Evolutionary conservation across 2,329 filamentous ascomycete species (phyloP).

Genomic region (Colletotrichum noveboracense): DNA sequence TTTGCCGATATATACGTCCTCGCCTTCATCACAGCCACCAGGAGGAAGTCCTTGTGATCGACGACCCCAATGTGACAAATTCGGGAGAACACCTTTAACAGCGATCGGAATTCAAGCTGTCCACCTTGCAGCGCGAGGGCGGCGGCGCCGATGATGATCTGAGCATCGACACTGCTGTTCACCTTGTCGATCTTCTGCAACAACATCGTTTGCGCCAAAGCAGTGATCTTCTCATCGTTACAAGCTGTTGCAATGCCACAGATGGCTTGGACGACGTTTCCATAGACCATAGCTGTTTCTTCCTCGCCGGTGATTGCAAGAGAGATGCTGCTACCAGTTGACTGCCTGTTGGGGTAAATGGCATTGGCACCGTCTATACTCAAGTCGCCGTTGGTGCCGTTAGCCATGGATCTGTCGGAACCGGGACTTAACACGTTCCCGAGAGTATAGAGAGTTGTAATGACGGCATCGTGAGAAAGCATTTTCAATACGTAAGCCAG

Average conservation of each 20-base stretch:
- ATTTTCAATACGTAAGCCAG: slow-evolving; percentile 81
- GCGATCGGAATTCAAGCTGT: slow-evolving; percentile 80
- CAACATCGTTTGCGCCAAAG: slow-evolving; percentile 92
- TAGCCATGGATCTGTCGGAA: slow-evolving; percentile 57
- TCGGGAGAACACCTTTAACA: slow-evolving; percentile 83
- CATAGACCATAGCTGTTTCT: slow-evolving; percentile 77
- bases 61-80: slow-evolving; percentile 76
- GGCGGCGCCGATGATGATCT: slow-evolving; percentile 84
- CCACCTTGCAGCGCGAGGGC: slow-evolving; percentile 78
- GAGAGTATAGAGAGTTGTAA: slow-evolving; percentile 94
- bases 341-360: slow-evolving; percentile 60
- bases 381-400: slow-evolving; percentile 53
- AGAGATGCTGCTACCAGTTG: slow-evolving; percentile 80
- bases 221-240: slow-evolving; percentile 89
- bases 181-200: slow-evolving; percentile 94
- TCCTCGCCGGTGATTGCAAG: slow-evolving; percentile 77
- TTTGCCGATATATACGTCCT: slow-evolving; percentile 78
- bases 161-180: slow-evolving; percentile 78
- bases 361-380: slow-evolving; percentile 38
- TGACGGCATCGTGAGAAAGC: slow-evolving; percentile 90
- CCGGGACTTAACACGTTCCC: slow-evolving; percentile 90
- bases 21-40: slow-evolving; percentile 81
- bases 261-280: slow-evolving; percentile 93
- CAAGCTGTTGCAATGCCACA: slow-evolving; percentile 85
- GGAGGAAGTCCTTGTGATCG: slow-evolving; percentile 69